phyloP scores from a whole-genome alignment of 2,329 filamentous ascomycete species.

The Trichothecium sympodiale region DNA sequence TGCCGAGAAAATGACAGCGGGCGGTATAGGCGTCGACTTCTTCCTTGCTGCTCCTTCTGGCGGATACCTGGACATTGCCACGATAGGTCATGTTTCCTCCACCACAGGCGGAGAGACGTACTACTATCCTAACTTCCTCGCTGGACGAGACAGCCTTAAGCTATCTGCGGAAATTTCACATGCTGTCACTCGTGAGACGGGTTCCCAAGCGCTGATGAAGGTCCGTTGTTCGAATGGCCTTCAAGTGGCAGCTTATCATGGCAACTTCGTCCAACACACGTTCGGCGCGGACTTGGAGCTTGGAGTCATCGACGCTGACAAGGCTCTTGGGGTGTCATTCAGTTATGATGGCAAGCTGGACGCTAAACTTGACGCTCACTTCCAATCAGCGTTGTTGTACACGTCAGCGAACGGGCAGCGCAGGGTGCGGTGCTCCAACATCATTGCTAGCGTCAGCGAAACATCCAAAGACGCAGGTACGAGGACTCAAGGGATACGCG shows the following conservation, averaged over 20 bases:
- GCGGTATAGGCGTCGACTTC: conserved; percentile 83
- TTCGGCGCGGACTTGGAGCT: conserved; percentile 93
- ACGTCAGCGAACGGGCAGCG: conserved; percentile 84
- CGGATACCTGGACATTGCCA: conserved; percentile 86
- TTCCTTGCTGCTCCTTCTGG: conserved; percentile 88
- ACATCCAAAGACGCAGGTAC: conserved; percentile 27
- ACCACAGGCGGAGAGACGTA: conserved; percentile 92
- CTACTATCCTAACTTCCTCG: conserved; percentile 94
- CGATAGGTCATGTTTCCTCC: conserved; percentile 79
- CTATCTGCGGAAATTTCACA: conserved; percentile 78
- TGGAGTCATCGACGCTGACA: conserved; percentile 84
- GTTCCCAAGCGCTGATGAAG: conserved; percentile 95
- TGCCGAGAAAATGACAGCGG: conserved; percentile 77
- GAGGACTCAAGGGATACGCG: conserved; percentile 49
- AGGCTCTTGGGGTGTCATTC: conserved; percentile 84
- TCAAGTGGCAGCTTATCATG: conserved; percentile 87
- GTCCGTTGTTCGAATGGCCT: conserved; percentile 94
- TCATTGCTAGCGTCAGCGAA: conserved; percentile 86
- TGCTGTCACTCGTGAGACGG: conserved; percentile 78
- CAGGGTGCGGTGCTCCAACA: conserved; percentile 83
- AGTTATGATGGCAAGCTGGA: conserved; percentile 97
- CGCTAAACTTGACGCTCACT: conserved; percentile 89
- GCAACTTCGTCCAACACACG: conserved; percentile 91
- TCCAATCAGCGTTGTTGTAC: conserved; percentile 90
- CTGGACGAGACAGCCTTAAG: conserved; percentile 74